phyloP scores from a whole-genome alignment of 2,329 filamentous ascomycete species.

The Arthrobotrys iridis region DNA sequence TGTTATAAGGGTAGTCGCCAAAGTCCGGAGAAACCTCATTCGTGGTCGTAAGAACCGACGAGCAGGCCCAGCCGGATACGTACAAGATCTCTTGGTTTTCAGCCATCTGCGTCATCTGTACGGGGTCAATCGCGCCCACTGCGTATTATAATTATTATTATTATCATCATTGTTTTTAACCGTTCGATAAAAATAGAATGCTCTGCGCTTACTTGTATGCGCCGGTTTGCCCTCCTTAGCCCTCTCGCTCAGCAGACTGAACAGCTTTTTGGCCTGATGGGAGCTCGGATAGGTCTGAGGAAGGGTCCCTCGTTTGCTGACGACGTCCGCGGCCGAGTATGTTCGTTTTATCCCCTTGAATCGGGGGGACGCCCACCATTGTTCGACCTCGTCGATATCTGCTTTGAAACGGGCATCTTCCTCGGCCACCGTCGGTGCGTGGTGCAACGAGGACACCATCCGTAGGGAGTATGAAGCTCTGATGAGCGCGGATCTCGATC shows the following conservation, averaged over 20 bases:
- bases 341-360: slow-evolving; percentile 90
- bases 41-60: slow-evolving; percentile 87
- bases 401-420: slow-evolving; percentile 87
- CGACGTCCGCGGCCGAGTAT: slow-evolving; percentile 89
- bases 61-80: slow-evolving; percentile 97
- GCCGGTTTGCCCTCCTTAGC: slow-evolving; percentile 83
- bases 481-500: slow-evolving; percentile 13
- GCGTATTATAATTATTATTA: neutral
- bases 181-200: slow-evolving; percentile 10
- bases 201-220: slow-evolving; percentile 77
- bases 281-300: slow-evolving; percentile 91
- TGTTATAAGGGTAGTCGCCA: slow-evolving; percentile 99
- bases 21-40: slow-evolving; percentile 98
- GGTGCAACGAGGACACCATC: slow-evolving; percentile 55
- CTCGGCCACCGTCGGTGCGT: slow-evolving; percentile 54
- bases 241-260: slow-evolving; percentile 83
- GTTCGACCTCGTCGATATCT: slow-evolving; percentile 83
- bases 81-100: slow-evolving; percentile 95
- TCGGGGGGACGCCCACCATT: slow-evolving; percentile 88
- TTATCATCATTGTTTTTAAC: neutral
- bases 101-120: slow-evolving; percentile 99
- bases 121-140: slow-evolving; percentile 98
- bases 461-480: slow-evolving; percentile 13
- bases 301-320: slow-evolving; percentile 88
- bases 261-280: slow-evolving; percentile 93